Conservation (phyloP, 2,329 filamentous ascomycete species). For the Knufia petricola region DNA sequence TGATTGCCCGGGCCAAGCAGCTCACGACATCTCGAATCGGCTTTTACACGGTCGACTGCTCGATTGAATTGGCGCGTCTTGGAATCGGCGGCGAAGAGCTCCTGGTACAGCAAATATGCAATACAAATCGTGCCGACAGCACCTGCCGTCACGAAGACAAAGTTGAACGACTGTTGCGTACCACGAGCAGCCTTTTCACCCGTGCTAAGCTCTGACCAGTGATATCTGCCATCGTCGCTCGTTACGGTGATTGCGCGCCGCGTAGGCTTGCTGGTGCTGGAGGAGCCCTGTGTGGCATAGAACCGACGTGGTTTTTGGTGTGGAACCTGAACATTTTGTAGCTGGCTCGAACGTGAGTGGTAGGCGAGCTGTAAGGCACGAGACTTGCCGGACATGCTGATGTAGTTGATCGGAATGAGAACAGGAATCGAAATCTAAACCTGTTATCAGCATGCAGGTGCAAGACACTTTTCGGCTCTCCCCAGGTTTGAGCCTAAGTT, state of each 20-base stretch:
- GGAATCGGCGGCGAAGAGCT: constrained; percentile 76
- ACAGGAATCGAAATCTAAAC: too few relatives aligned
- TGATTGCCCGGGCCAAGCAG: constrained; percentile 65
- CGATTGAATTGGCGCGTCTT: constrained; percentile 83
- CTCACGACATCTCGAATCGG: constrained; percentile 59
- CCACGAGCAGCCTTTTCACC: constrained; percentile 74
- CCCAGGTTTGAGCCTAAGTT: not conserved
- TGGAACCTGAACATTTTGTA: not conserved
- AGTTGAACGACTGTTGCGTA: constrained; percentile 85
- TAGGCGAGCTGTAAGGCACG: constrained; percentile 19
- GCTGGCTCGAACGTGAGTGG: constrained; percentile 6
- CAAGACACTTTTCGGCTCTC: too few relatives aligned
- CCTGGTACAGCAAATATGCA: constrained; percentile 65
- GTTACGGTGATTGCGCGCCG: constrained; percentile 69
- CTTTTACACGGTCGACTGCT: constrained; percentile 68
- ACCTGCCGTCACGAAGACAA: constrained; percentile 66
- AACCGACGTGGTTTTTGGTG: not conserved
- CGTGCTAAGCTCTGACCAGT: constrained; percentile 66
- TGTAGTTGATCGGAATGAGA: too few relatives aligned
- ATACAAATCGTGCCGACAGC: constrained; percentile 73
- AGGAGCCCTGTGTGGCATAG: constrained; percentile 50
- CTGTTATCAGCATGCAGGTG: too few relatives aligned
- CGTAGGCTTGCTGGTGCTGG: constrained; percentile 32
- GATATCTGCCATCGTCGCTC: constrained; percentile 73
- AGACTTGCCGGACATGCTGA: constrained; percentile 15